phyloP scores from a whole-genome alignment of 208 protist genomes.

The Trypanosoma congolense region DNA sequence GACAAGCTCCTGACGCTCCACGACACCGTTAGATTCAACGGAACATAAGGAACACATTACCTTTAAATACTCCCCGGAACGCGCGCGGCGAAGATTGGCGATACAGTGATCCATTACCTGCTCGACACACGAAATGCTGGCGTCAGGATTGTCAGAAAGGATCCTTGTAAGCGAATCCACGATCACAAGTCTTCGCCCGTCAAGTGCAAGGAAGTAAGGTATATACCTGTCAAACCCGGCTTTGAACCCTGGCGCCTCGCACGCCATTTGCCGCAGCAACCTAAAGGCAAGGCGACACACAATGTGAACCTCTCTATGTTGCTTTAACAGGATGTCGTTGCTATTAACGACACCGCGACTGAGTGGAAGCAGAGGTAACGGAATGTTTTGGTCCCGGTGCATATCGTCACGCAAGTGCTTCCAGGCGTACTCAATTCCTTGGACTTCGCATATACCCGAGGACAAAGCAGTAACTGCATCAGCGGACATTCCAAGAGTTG shows the following conservation, averaged over 20 bases:
- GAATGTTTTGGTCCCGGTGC: constrained; percentile 10
- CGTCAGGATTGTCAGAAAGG: constrained; percentile 53
- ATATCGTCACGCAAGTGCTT: neutral
- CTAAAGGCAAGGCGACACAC: constrained; percentile 53
- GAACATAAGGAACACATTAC: constrained; percentile 53
- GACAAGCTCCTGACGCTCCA: constrained; percentile 47
- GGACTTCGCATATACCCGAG: no score
- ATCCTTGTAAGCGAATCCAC: constrained; percentile 57
- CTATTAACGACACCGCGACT: constrained; percentile 28
- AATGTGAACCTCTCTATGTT: constrained; percentile 53
- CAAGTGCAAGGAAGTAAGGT: constrained; percentile 42
- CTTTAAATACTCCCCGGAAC: constrained; percentile 42
- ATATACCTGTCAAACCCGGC: constrained; percentile 46
- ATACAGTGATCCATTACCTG: constrained; percentile 45
- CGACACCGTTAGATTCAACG: constrained; percentile 40
- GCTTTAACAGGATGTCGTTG: constrained; percentile 30
- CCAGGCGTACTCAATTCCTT: no score
- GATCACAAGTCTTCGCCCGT: constrained; percentile 44
- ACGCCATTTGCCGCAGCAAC: constrained; percentile 54
- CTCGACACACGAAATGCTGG: constrained; percentile 34
- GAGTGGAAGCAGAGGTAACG: constrained; percentile 26
- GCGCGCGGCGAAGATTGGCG: constrained; percentile 17
- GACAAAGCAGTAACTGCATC: neutral
- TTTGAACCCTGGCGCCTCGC: constrained; percentile 26
- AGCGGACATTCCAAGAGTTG: constrained; percentile 13